A percentile compares a stretch with the other conserved stretches of the same genome.
Evolutionary conservation across 805 yeast species (phyloP).

Genomic region (Tetrapisispora nanseiensis): DNA sequence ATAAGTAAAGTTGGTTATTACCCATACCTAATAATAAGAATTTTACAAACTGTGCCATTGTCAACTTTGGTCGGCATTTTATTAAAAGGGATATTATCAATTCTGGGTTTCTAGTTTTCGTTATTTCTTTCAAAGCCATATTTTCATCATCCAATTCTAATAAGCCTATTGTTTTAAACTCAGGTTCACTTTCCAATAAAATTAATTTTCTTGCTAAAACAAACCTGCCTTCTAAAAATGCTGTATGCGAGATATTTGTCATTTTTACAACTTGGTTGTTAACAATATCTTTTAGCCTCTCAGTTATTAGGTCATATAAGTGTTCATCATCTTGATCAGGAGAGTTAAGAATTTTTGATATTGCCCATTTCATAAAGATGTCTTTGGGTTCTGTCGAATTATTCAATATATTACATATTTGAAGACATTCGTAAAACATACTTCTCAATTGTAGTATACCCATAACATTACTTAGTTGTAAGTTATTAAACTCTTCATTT

Average conservation of each 20-base stretch:
- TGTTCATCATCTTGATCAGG: conserved; percentile 47
- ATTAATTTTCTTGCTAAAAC: conserved; percentile 58
- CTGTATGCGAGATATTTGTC: conserved; percentile 18
- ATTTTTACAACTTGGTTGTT: conserved; percentile 32
- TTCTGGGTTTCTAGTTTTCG: conserved; percentile 51
- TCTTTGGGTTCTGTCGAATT: conserved; percentile 4
- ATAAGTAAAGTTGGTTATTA: conserved; percentile 25
- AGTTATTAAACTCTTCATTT: conserved; percentile 36
- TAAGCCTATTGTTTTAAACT: conserved; percentile 52
- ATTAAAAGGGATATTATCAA: conserved; percentile 40
- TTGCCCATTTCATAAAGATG: conserved; percentile 75
- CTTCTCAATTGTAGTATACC: conserved; percentile 48
- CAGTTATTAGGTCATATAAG: conserved; percentile 40
- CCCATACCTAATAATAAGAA: conserved; percentile 39
- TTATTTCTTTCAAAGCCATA: conserved; percentile 57
- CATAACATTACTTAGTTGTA: conserved; percentile 52
- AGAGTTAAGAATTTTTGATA: conserved; percentile 51
- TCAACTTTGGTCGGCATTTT: conserved; percentile 41
- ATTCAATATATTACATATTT: conserved; percentile 43
- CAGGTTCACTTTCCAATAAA: conserved; percentile 49
- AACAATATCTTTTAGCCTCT: conserved; percentile 6
- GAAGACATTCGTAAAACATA: conserved; percentile 51
- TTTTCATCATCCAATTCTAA: conserved; percentile 64
- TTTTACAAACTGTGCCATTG: conserved; percentile 61
- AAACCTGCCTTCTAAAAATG: conserved; percentile 57